phyloP scores from a whole-genome alignment of 1,284 basidiomycete species.

The Microbotryum lychnidis-dioicae region DNA sequence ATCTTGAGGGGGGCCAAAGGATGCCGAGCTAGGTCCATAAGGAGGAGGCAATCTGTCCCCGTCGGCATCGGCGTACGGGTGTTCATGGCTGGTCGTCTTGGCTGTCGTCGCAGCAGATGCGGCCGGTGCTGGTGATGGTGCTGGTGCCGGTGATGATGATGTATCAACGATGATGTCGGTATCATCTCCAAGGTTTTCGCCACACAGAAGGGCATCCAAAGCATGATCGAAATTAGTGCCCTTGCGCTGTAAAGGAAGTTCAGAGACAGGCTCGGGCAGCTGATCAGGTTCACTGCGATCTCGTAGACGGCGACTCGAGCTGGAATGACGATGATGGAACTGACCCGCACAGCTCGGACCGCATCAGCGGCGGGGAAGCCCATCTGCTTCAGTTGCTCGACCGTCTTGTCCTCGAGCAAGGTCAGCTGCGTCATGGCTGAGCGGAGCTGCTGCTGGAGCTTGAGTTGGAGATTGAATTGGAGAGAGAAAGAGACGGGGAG shows the following conservation, averaged over 20 bases:
- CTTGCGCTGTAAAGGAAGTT: background rate
- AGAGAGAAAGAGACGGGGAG: too few relatives aligned
- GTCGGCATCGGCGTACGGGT: too few relatives aligned
- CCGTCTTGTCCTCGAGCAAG: background rate
- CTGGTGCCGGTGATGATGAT: constrained; percentile 1
- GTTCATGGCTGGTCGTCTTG: too few relatives aligned
- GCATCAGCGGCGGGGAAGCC: constrained; percentile 1
- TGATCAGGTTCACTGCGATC: background rate
- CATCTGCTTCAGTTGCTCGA: background rate
- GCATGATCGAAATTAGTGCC: constrained; percentile 6
- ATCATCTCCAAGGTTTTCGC: background rate
- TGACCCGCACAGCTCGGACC: constrained; percentile 1
- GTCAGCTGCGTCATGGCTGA: background rate
- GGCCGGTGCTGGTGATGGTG: too few relatives aligned
- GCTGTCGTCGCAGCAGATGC: too few relatives aligned
- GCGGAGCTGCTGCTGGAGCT: too few relatives aligned
- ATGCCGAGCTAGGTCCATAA: too few relatives aligned
- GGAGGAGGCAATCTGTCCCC: too few relatives aligned
- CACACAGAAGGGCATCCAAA: constrained; percentile 1
- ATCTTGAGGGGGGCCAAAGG: too few relatives aligned
- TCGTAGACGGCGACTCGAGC: background rate
- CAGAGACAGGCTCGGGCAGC: too few relatives aligned
- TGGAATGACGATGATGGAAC: background rate
- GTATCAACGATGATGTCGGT: background rate
- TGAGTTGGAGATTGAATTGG: too few relatives aligned